Percentiles rank a stretch among this genome's conserved stretches.
Evolutionary conservation across 106 monocot species (phyloP).

Genomic region (Dioscorea zingiberensis): DNA sequence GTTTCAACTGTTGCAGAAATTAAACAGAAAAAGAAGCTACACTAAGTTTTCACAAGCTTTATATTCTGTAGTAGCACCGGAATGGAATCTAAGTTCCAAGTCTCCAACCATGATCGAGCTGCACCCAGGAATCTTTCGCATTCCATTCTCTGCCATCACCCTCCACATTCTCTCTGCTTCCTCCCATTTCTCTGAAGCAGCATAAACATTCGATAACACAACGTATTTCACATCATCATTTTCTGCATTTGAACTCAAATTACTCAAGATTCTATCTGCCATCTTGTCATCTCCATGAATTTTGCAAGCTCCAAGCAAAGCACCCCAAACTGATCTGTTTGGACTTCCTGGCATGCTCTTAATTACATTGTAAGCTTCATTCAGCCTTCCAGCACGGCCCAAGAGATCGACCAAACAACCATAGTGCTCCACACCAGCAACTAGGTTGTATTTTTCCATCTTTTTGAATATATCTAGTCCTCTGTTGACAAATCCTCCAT

Average conservation of each 20-base stretch:
- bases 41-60: too few relatives aligned
- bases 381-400: conserved; percentile 46
- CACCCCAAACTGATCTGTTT: conserved; percentile 48
- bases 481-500: conserved; percentile 45
- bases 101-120: conserved; percentile 25
- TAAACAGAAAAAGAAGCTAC: too few relatives aligned
- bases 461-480: conserved; percentile 37
- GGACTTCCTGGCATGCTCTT: conserved; percentile 43
- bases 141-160: conserved; percentile 20
- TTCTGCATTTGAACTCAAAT: conserved; percentile 1
- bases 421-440: conserved; percentile 46
- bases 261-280: conserved; percentile 25
- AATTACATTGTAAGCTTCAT: conserved; percentile 49
- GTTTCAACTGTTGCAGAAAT: too few relatives aligned
- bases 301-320: conserved; percentile 55
- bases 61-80: not conserved
- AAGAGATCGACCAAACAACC: conserved; percentile 63
- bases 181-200: conserved; percentile 46
- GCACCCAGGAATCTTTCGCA: conserved; percentile 43
- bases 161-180: conserved; percentile 42
- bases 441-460: conserved; percentile 29
- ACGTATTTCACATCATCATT: conserved; percentile 36
- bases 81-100: not conserved
- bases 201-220: conserved; percentile 47
- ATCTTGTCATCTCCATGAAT: conserved; percentile 36